Percentiles rank a stretch among this genome's conserved stretches.
Evolutionary conservation across 106 monocot genomes (phyloP).

Genomic region (Dactylorhiza incarnata): DNA sequence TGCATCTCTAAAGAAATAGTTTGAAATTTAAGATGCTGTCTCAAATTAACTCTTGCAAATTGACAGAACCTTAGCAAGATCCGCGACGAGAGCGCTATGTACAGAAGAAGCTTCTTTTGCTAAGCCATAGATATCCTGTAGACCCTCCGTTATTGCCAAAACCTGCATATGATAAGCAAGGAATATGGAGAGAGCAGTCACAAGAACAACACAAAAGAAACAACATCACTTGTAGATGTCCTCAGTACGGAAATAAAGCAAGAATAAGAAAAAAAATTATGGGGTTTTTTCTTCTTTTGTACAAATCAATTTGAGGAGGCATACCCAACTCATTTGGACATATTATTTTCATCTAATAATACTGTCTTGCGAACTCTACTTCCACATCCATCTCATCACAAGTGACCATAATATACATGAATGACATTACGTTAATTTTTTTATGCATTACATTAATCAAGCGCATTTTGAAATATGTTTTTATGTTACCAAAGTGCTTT

Average conservation of each 20-base stretch:
- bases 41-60: neutral
- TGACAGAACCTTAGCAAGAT: conserved; percentile 69
- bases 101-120: conserved; percentile 76
- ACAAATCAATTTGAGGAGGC: neutral
- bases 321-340: neutral
- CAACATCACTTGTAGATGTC: neutral
- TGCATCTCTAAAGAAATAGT: neutral
- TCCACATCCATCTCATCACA: neutral
- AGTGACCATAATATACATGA: neutral
- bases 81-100: conserved; percentile 45
- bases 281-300: too few species aligned
- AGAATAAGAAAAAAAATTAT: neutral
- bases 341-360: neutral
- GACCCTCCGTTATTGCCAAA: conserved; percentile 75
- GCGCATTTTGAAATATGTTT: too few species aligned
- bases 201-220: neutral
- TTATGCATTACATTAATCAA: too few species aligned
- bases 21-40: neutral
- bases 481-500: too few species aligned
- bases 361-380: neutral
- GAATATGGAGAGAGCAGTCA: conserved; percentile 8
- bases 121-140: conserved; percentile 69
- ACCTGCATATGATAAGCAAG: conserved; percentile 38
- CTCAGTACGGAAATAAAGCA: neutral
- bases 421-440: too few species aligned